phyloP scores from a whole-genome alignment of 208 protist genomes.

The Porcisia deanei region DNA sequence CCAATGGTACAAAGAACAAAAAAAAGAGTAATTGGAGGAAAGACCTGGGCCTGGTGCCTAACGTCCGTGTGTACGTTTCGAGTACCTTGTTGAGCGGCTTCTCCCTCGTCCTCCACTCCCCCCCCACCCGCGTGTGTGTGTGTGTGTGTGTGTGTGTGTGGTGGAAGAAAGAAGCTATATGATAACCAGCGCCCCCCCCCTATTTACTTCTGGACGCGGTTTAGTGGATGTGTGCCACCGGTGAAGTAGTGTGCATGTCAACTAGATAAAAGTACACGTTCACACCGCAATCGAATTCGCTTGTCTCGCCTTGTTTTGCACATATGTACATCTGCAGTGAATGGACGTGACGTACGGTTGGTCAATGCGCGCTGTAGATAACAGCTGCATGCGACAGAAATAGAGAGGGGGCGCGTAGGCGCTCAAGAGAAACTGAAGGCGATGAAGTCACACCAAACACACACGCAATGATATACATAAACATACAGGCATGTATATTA shows the following conservation, averaged over 20 bases:
- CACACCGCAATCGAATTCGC: neutral
- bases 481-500: too few species aligned
- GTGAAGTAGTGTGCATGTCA: neutral
- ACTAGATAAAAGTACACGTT: neutral
- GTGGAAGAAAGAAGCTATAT: neutral
- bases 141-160: slow-evolving; percentile 2
- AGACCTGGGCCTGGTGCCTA: too few species aligned
- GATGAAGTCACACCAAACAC: too few species aligned
- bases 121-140: too few species aligned
- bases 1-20: neutral
- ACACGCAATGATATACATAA: too few species aligned
- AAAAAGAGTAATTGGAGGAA: neutral
- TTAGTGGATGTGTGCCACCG: neutral
- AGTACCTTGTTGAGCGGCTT: neutral
- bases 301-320: neutral
- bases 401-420: too few species aligned
- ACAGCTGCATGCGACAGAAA: too few species aligned
- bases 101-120: neutral
- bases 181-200: neutral
- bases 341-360: too few species aligned
- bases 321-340: neutral
- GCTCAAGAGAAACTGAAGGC: too few species aligned
- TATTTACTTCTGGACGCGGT: neutral
- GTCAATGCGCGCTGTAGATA: too few species aligned
- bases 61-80: neutral